These are phyloP conservation scores for Fraxinus floribunda DNA, from an alignment of 305 asterid genomes.

Conservation along the genomic window DNA sequence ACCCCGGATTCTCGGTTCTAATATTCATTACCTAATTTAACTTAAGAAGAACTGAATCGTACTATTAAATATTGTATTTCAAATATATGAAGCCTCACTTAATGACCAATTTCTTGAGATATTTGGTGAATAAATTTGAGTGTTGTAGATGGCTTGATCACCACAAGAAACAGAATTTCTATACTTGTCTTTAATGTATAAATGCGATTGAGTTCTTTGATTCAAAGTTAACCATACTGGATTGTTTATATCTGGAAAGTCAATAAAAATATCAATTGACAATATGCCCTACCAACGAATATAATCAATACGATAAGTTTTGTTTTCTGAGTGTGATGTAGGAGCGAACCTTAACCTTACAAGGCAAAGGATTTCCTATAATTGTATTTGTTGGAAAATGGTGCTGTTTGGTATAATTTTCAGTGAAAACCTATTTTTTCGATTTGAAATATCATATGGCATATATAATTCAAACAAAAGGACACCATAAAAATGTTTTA, in stretches of 20 bases:
- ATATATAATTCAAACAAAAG: not conserved
- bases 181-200: not conserved
- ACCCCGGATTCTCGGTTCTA: not conserved
- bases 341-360: not conserved
- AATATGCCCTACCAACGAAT: slow-evolving; percentile 29
- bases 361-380: not conserved
- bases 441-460: not conserved
- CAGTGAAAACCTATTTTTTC: not conserved
- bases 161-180: not conserved
- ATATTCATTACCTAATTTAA: not conserved
- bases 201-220: not conserved
- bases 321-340: not conserved
- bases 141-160: not conserved
- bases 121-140: not conserved
- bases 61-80: not conserved
- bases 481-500: too few relatives aligned
- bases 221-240: not conserved
- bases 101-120: not conserved
- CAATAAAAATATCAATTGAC: not conserved
- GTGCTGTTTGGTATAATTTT: not conserved
- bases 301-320: not conserved
- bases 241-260: not conserved
- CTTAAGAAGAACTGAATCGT: not conserved
- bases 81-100: not conserved
- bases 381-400: not conserved